Evolutionary conservation across 371 early-diverging fungal genomes (phyloP), one percentile per base, ranked within the genome.

Genomic region (Mucor lusitanicus): DNA sequence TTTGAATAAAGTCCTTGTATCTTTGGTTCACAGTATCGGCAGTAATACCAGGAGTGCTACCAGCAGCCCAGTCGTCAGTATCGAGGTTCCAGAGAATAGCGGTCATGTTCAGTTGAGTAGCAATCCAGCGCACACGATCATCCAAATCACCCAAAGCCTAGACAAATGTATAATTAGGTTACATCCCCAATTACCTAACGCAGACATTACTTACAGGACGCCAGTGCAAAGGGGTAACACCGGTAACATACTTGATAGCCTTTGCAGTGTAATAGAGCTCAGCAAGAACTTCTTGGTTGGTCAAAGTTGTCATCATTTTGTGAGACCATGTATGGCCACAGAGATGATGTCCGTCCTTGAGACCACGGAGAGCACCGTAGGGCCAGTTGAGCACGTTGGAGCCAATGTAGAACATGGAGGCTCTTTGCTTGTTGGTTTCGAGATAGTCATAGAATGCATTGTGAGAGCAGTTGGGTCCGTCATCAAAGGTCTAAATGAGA

Each of bases 291-390:
- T 86, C 81, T 66, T 81, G 77, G 70, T 84, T 82, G 13, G 76
- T 73, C 35, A 84, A 63, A 1, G 82, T 82, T 2, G 85, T 83
- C 83, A 85, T 81, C 67, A 80, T 71, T 40, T 70, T 76, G 63
- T 87, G 87, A 27, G 84, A 84, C 87, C 87, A 87, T 25, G 85
- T 83, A 55, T 83, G 84, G 9, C 79, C 78, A 64, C 76, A 69
- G 64, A 83, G 65, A 56, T 83, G 84, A 35, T 83, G 84, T 0
- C 84, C 84, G 59, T 83, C 84, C 39, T 72, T 77, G 11, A 79
- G 61, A 70, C 81, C 84, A 64, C 84, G 79, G 15, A 78, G 65
- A 37, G 84, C 84, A 59, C 84, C 84, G 67, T 81, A 81, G 35
- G 84, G 80, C 84, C 83, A 83, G 69, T 69, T 70, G 19, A 81